Percentiles rank a stretch among this genome's conserved stretches.
Conservation (phyloP, 306 rosid species). For the Luffa acutangula region DNA sequence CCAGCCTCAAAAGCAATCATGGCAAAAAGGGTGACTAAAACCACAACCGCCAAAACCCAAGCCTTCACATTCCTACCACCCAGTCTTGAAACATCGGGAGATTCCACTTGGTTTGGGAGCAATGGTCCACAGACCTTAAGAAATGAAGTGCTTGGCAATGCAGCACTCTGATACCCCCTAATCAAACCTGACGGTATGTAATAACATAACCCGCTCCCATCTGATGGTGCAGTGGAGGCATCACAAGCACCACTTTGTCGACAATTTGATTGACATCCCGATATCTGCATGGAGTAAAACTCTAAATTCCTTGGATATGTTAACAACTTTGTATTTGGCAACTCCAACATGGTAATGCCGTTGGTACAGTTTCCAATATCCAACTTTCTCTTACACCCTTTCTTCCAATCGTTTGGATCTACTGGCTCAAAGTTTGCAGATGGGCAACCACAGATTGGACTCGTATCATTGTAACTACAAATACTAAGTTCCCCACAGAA, state of each 20-base stretch:
- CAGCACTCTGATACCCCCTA: constrained; percentile 43
- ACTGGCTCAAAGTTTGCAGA: constrained; percentile 49
- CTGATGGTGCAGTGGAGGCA: constrained; percentile 51
- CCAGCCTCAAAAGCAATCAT: constrained; percentile 52
- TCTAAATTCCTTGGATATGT: constrained; percentile 35
- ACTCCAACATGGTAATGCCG: constrained; percentile 26
- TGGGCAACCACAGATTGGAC: constrained; percentile 51
- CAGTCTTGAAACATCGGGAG: constrained; percentile 12
- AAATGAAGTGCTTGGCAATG: constrained; percentile 44
- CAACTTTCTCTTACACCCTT: constrained; percentile 2
- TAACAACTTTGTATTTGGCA: constrained; percentile 38
- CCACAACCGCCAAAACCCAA: constrained; percentile 35
- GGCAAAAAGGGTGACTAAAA: constrained; percentile 44
- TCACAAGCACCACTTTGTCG: constrained; percentile 38
- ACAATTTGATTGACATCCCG: constrained; percentile 51
- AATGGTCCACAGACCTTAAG: constrained; percentile 53
- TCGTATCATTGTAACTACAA: constrained; percentile 45
- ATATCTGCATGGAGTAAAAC: constrained; percentile 29
- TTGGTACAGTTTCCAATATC: background rate
- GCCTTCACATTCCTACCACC: constrained; percentile 22
- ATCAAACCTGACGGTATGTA: constrained; percentile 26
- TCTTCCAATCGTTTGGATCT: constrained; percentile 21
- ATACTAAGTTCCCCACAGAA: constrained; percentile 63
- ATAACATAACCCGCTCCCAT: constrained; percentile 57
- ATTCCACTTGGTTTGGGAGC: constrained; percentile 21